Evolutionary conservation across 495 filamentous ascomycete species (phyloP), one percentile per base, ranked within the genome.

Genomic region (Lasiosphaeria miniovina): DNA sequence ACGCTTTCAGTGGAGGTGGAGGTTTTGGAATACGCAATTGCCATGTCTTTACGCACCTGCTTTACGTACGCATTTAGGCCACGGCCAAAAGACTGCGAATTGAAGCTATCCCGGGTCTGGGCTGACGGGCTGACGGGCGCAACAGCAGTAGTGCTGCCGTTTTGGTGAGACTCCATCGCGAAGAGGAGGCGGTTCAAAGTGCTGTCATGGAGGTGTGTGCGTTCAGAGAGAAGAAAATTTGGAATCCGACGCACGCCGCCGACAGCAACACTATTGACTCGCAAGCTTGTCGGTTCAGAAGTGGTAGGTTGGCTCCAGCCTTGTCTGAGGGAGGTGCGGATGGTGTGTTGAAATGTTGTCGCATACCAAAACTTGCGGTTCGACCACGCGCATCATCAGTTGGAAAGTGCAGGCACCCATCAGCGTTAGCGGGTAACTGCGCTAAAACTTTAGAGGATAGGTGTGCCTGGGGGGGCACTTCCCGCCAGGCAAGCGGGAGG

Each of bases 31-130:
- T 24, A 24, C 24, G 24, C 24, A 24, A 24, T 24, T 24, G 24
- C 24, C 24, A 24, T 24, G 24, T 24, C 1, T 24, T 24, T 24
- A 74, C 77, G 55, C 66, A 80, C 78, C 72, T 79, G 70, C 61
- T 80, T 80, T 34, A 80, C 70, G 54, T 65, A 71, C 53, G 70
- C 65, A 60, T 80, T 76, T 35, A 80, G 58, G 35, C 69, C 62
- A 17, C 71, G 71, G 41, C 78, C 77, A 35, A 79, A 64, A n/a
- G 77, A 75, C 57, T 72, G 74, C 57, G 71, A 48, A 61, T 78
- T 76, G 61, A 65, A 76, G 24, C 64, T 63, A 59, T 78, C 74
- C 54, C 77, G 72, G n/a, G 56, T 61, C 8, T 49, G 32, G 9
- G 53, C 45, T 4, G 65, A 61, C 35, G 55, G 12, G n/a, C 38